Evolutionary conservation across 495 filamentous ascomycete species (phyloP).

Genomic region (Annulohypoxylon moriforme): DNA sequence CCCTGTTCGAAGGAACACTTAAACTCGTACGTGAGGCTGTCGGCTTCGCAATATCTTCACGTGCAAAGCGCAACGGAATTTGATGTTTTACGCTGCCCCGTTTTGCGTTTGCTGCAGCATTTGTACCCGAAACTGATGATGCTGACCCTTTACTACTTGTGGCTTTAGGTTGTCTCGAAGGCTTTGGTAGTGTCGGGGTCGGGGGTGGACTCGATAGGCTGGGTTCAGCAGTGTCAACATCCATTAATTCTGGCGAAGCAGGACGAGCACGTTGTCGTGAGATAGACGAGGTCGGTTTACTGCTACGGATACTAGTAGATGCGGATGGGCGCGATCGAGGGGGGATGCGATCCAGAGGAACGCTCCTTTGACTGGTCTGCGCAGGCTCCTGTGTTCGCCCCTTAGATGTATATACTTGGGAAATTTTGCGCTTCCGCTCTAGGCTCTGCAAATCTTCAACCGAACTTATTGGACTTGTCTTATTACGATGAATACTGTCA

Average conservation of each 20-base stretch:
- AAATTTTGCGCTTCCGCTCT: constrained; percentile 49
- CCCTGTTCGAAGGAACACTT: background rate
- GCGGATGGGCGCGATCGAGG: constrained; percentile 34
- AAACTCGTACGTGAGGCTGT: background rate
- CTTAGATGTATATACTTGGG: constrained; percentile 44
- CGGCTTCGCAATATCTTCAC: constrained; percentile 17
- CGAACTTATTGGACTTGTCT: constrained; percentile 10
- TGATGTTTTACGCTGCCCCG: constrained; percentile 39
- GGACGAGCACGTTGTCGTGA: constrained; percentile 21
- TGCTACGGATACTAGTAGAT: background rate
- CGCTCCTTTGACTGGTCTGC: constrained; percentile 6
- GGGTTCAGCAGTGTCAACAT: constrained; percentile 25
- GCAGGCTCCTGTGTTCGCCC: constrained; percentile 29
- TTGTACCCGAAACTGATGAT: constrained; percentile 5
- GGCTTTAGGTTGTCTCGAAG: constrained; percentile 24
- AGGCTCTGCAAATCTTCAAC: constrained; percentile 11
- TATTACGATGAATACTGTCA: constrained; percentile 19
- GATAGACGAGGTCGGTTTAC: background rate
- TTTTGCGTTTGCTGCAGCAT: background rate
- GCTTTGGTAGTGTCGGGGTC: constrained; percentile 42
- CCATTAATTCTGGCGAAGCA: constrained; percentile 29
- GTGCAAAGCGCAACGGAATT: constrained; percentile 55
- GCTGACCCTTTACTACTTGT: background rate
- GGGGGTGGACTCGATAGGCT: constrained; percentile 46
- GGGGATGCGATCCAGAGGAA: constrained; percentile 13